Percentiles rank a stretch among this genome's conserved stretches.
These are phyloP conservation scores for Tricladium varicosporioides DNA, from an alignment of 2,329 filamentous ascomycete species.

Conservation along the genomic window DNA sequence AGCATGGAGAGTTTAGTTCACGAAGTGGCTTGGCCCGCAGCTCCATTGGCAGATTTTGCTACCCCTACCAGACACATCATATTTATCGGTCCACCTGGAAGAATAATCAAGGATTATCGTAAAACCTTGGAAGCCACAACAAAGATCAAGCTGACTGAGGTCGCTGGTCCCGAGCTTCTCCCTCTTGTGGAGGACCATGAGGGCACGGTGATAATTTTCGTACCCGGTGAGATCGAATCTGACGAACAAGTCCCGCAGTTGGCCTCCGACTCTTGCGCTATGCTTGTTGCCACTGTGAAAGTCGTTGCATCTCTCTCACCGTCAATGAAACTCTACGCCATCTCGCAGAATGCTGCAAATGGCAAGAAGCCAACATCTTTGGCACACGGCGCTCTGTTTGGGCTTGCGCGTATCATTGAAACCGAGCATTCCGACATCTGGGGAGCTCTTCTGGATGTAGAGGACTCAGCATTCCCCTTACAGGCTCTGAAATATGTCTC, in stretches of 20 bases:
- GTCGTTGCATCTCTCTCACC: no score
- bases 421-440: conserved; percentile 39
- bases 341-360: background rate
- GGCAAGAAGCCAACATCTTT: no score
- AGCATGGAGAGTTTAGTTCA: conserved; percentile 36
- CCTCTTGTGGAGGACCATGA: no score
- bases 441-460: conserved; percentile 40
- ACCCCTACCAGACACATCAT: conserved; percentile 30
- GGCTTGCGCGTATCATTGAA: conserved; percentile 39
- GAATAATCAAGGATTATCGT: conserved; percentile 22
- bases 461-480: conserved; percentile 34
- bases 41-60: conserved; percentile 27
- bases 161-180: no score
- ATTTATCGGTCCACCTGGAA: conserved; percentile 29
- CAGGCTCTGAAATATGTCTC: conserved; percentile 39
- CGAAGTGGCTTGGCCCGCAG: conserved; percentile 39
- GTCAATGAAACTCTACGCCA: no score
- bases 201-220: no score
- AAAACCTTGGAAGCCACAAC: no score
- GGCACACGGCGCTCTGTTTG: conserved; percentile 17
- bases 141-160: no score
- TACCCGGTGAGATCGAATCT: no score
- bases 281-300: no score
- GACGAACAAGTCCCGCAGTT: no score
- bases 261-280: no score